Percentiles rank a stretch among this genome's conserved stretches.
Evolutionary conservation across 495 filamentous ascomycete genomes (phyloP).

Genomic region (Aspergillus mulundensis): DNA sequence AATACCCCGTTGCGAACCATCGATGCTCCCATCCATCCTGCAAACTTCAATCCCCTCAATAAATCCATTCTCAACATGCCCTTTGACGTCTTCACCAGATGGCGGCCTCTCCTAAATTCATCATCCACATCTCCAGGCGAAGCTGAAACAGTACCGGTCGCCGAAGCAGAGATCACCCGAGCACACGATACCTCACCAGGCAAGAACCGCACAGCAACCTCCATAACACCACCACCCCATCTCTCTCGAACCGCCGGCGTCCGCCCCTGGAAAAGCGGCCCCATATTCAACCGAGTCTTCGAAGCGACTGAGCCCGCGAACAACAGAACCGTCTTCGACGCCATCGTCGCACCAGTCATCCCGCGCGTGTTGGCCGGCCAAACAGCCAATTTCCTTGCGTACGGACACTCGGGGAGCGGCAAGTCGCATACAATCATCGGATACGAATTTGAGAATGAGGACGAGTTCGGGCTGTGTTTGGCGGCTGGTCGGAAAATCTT

Average conservation of each 20-base stretch:
- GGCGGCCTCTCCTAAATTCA: neutral
- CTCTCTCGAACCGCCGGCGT: neutral
- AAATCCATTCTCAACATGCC: no score
- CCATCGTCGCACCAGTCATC: constrained; percentile 9
- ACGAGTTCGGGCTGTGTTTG: constrained; percentile 22
- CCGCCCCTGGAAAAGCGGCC: constrained; percentile 12
- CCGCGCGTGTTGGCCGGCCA: constrained; percentile 6
- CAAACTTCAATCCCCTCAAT: no score
- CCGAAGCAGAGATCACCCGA: no score
- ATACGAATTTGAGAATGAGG: constrained; percentile 18
- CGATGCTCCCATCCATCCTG: no score
- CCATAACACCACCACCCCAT: neutral
- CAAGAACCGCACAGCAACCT: neutral
- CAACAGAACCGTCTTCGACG: constrained; percentile 10
- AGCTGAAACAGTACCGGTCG: no score
- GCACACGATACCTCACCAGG: neutral
- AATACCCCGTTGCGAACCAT: no score
- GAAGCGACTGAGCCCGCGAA: neutral
- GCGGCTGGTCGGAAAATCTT: constrained; percentile 20
- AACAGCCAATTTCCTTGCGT: constrained; percentile 25
- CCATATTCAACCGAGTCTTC: constrained; percentile 7
- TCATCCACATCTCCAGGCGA: no score
- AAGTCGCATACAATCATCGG: constrained; percentile 28
- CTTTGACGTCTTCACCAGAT: neutral
- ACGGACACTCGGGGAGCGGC: constrained; percentile 28